A percentile compares a stretch with the other conserved stretches of the same genome.
These are phyloP conservation scores for Agapanthus africanus DNA, from an alignment of 106 monocot species.

Conservation along the genomic window DNA sequence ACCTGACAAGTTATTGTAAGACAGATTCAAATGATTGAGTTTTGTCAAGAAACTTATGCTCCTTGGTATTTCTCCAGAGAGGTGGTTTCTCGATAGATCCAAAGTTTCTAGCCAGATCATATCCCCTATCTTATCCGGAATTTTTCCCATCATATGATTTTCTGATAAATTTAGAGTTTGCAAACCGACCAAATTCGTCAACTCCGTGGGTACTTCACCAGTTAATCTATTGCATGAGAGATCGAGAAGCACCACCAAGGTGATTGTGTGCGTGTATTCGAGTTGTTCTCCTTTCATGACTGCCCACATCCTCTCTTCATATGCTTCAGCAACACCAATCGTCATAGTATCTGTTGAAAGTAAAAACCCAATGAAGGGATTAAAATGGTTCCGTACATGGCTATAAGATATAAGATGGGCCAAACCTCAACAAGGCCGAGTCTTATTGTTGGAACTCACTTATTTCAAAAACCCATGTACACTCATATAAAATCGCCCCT, in stretches of 20 bases:
- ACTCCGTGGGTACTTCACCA: not conserved
- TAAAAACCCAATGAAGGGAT: too few relatives aligned
- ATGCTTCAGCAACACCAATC: too few relatives aligned
- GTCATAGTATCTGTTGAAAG: too few relatives aligned
- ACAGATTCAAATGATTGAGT: not conserved
- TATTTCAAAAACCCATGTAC: too few relatives aligned
- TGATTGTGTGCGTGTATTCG: not conserved
- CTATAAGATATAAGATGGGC: too few relatives aligned
- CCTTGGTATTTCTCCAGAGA: not conserved
- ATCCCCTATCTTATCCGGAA: not conserved
- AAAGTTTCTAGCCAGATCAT: not conserved
- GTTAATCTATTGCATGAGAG: not conserved
- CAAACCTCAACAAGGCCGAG: too few relatives aligned
- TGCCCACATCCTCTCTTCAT: too few relatives aligned
- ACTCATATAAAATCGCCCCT: too few relatives aligned
- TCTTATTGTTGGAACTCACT: too few relatives aligned
- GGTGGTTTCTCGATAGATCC: not conserved
- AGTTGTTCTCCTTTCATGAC: not conserved
- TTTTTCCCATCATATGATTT: not conserved
- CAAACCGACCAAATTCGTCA: not conserved
- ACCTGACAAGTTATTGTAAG: not conserved
- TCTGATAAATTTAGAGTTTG: not conserved
- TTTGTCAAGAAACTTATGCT: not conserved
- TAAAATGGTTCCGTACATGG: too few relatives aligned
- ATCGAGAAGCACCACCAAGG: not conserved